phyloP scores from a whole-genome alignment of 164 flowering plant genomes.

The Tetracentron sinense region DNA sequence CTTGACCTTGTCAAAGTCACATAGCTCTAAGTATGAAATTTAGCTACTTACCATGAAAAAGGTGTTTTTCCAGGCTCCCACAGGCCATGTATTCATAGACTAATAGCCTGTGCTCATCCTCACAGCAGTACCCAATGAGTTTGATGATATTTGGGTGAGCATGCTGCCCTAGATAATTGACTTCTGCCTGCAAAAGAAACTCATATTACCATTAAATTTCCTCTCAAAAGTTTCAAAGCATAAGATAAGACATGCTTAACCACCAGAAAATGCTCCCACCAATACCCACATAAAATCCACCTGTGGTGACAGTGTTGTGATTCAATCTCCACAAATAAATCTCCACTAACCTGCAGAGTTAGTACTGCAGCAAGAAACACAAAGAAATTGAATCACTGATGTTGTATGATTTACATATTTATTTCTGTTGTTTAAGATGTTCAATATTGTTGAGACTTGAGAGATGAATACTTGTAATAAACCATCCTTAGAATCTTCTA shows the following conservation, averaged over 20 bases:
- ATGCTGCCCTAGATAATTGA: conserved; percentile 82
- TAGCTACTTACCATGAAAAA: conserved; percentile 79
- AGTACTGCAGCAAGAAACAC: no score
- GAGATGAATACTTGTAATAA: no score
- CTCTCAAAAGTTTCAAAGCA: not conserved
- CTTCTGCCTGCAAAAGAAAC: conserved; percentile 70
- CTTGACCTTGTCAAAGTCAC: no score
- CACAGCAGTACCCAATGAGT: conserved; percentile 93
- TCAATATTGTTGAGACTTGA: no score
- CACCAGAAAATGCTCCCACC: not conserved
- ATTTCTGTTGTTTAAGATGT: no score
- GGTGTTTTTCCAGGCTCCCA: conserved; percentile 87
- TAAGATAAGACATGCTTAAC: not conserved
- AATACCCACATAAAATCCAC: not conserved
- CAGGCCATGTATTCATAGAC: conserved; percentile 90
- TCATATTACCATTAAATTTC: not conserved
- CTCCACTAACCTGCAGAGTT: no score
- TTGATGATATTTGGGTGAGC: conserved; percentile 86
- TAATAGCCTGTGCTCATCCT: conserved; percentile 79
- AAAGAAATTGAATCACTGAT: no score
- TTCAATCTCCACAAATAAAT: no score
- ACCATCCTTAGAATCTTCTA: no score
- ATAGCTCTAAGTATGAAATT: not conserved
- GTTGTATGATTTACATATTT: no score
- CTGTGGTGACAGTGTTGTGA: no score